Conservation (phyloP, 2,329 filamentous ascomycete genomes). For the Xylaria sp. region DNA sequence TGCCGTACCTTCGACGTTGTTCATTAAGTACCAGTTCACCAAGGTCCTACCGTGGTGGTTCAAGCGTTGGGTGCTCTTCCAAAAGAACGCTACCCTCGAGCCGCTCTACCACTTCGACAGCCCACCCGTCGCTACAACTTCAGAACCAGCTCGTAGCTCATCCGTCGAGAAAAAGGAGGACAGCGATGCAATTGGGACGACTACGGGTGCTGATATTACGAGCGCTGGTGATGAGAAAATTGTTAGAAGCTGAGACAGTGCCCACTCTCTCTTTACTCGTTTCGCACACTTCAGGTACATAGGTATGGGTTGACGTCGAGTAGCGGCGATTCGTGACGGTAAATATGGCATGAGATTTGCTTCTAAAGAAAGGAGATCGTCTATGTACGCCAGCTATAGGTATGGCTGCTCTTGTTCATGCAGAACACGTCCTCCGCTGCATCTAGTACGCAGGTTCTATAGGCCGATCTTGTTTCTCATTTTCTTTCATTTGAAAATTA, state of each 20-base stretch:
- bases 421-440: background rate
- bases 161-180: conserved; percentile 27
- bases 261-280: background rate
- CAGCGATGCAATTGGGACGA: conserved; percentile 10
- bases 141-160: conserved; percentile 16
- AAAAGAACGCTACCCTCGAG: conserved; percentile 46
- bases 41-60: conserved; percentile 54
- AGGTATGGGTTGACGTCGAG: background rate
- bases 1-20: conserved; percentile 54
- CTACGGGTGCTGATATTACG: conserved; percentile 23
- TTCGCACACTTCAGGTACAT: background rate
- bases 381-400: background rate
- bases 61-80: conserved; percentile 50
- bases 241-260: background rate
- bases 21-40: conserved; percentile 55
- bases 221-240: background rate
- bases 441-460: background rate
- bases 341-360: conserved; percentile 7
- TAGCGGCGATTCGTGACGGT: background rate
- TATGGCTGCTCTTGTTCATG: background rate
- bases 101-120: conserved; percentile 49
- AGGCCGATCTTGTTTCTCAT: background rate
- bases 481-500: conserved; percentile 12
- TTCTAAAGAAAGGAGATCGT: background rate
- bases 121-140: conserved; percentile 17